phyloP scores from a whole-genome alignment of 345 rosid genomes.

The Citrus sp. region DNA sequence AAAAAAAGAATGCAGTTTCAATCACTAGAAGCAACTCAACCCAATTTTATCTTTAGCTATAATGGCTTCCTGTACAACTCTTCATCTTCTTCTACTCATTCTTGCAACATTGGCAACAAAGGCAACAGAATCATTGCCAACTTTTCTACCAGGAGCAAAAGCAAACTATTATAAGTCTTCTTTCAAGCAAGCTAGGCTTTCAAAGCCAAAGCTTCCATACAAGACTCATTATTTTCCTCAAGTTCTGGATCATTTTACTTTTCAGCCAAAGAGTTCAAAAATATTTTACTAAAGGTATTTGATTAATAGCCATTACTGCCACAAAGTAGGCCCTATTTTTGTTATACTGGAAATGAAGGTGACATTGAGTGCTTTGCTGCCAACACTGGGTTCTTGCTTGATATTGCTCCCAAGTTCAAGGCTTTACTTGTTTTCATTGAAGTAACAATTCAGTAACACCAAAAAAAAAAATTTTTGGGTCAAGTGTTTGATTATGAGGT shows the following conservation, averaged over 20 bases:
- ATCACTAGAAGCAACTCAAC: too few species aligned
- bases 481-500: not conserved
- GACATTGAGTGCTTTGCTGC: conserved; percentile 81
- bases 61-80: conserved; percentile 24
- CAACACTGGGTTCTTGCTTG: conserved; percentile 77
- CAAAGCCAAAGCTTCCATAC: conserved; percentile 33
- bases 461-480: not conserved
- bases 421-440: conserved; percentile 82
- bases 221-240: conserved; percentile 65
- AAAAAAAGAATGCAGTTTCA: too few species aligned
- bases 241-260: conserved; percentile 65
- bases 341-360: conserved; percentile 88
- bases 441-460: conserved; percentile 27
- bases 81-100: conserved; percentile 18
- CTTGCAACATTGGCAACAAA: conserved; percentile 10
- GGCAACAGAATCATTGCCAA: conserved; percentile 19
- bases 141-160: conserved; percentile 28
- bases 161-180: conserved; percentile 19
- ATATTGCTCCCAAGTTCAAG: conserved; percentile 74
- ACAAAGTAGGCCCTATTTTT: conserved; percentile 63
- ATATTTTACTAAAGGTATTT: conserved; percentile 71
- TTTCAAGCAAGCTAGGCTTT: conserved; percentile 12
- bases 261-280: conserved; percentile 50
- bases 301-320: conserved; percentile 50
- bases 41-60: too few species aligned